Percentiles rank a stretch among this genome's conserved stretches.
phyloP scores from a whole-genome alignment of 805 yeast species.

The Phaffomyces antillensis region DNA sequence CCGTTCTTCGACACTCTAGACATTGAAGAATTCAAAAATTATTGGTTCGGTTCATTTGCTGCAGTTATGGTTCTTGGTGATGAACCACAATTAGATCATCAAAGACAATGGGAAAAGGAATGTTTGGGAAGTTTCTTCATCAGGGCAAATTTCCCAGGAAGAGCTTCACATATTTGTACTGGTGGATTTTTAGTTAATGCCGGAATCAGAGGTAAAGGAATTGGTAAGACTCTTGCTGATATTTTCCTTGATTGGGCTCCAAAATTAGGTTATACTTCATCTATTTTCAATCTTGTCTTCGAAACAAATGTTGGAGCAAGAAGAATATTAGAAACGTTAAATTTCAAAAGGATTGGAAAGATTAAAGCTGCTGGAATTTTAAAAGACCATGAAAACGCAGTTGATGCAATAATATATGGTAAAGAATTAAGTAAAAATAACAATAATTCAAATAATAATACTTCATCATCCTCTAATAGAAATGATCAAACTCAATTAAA shows the following conservation, averaged over 20 bases:
- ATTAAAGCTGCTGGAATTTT: slow-evolving; percentile 84
- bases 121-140: slow-evolving; percentile 84
- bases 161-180: slow-evolving; percentile 89
- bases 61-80: slow-evolving; percentile 81
- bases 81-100: slow-evolving; percentile 39
- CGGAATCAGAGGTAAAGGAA: slow-evolving; percentile 86
- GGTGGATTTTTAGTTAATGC: slow-evolving; percentile 87
- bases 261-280: slow-evolving; percentile 75
- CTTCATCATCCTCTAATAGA: background rate
- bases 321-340: slow-evolving; percentile 65
- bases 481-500: slow-evolving; percentile 1
- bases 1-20: slow-evolving; percentile 79
- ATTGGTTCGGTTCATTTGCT: slow-evolving; percentile 85
- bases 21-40: slow-evolving; percentile 67
- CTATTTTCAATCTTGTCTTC: slow-evolving; percentile 78
- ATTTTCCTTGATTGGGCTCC: slow-evolving; percentile 91
- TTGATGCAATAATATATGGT: slow-evolving; percentile 83
- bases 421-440: slow-evolving; percentile 59
- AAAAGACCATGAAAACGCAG: slow-evolving; percentile 77
- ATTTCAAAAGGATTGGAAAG: slow-evolving; percentile 73
- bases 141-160: slow-evolving; percentile 86
- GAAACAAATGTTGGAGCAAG: slow-evolving; percentile 84
- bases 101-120: slow-evolving; percentile 83
- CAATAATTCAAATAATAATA: slow-evolving; percentile 24
- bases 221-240: slow-evolving; percentile 79